Conservation (phyloP, 257 asterid genomes). For the Jasminum sambac region DNA sequence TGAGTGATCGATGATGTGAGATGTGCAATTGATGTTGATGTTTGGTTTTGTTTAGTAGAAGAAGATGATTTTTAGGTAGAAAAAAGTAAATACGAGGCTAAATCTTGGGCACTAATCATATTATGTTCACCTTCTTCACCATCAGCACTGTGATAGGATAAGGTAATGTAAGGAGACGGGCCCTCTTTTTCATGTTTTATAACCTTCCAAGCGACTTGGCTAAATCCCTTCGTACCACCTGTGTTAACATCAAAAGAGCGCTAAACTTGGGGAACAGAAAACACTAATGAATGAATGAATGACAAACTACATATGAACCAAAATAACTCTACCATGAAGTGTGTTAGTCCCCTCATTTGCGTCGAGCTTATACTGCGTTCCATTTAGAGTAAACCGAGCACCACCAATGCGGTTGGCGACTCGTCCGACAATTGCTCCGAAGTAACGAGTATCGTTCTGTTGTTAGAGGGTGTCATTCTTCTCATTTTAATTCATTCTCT, state of each 20-base stretch:
- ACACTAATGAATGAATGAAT: not conserved
- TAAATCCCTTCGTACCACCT: constrained; percentile 81
- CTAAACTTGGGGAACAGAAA: not conserved
- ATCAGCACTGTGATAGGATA: constrained; percentile 61
- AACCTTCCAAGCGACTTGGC: constrained; percentile 71
- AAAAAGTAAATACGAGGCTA: not conserved
- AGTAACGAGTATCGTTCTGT: constrained; percentile 56
- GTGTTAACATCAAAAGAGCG: not conserved
- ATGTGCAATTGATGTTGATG: too few relatives aligned
- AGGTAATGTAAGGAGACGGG: constrained; percentile 50
- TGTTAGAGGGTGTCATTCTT: too few relatives aligned
- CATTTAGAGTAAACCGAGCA: constrained; percentile 69
- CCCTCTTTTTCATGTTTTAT: constrained; percentile 38
- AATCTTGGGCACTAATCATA: not conserved
- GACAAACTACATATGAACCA: not conserved
- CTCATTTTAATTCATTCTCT: too few relatives aligned
- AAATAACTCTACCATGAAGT: constrained; percentile 60
- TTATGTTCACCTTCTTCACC: constrained; percentile 67
- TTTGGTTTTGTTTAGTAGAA: too few relatives aligned
- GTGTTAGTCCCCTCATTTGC: constrained; percentile 66
- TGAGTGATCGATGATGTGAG: too few relatives aligned
- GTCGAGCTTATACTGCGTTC: constrained; percentile 55
- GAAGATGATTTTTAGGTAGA: not conserved
- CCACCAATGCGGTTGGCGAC: constrained; percentile 86
- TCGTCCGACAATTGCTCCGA: constrained; percentile 82